A percentile compares a stretch with the other conserved stretches of the same genome.
These are phyloP conservation scores for Sordaria brevicollis DNA, from an alignment of 495 filamentous ascomycete genomes.

Conservation along the genomic window DNA sequence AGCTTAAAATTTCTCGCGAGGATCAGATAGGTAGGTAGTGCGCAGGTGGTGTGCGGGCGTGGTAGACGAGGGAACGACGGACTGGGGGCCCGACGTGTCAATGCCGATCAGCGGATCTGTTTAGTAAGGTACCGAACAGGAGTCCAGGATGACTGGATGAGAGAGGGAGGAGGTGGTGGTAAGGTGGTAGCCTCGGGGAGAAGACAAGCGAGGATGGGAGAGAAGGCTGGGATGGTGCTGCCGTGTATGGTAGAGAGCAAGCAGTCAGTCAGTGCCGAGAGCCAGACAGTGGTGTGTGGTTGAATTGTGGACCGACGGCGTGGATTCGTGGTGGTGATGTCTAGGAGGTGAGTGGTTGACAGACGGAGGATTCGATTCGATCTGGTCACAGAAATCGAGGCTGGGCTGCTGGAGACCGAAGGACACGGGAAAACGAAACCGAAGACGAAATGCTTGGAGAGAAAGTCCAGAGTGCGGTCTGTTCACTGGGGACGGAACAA, in stretches of 20 bases:
- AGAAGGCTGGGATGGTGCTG: neutral
- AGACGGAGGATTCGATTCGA: neutral
- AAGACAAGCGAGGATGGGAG: neutral
- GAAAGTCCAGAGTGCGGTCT: neutral
- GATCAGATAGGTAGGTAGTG: neutral
- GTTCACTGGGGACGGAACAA: too few relatives aligned
- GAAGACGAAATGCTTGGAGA: neutral
- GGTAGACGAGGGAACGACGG: neutral
- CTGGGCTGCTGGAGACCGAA: too few relatives aligned
- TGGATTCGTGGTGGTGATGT: neutral
- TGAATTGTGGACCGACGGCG: neutral
- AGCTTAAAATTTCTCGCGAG: neutral
- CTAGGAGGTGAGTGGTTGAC: too few relatives aligned
- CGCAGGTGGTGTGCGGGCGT: neutral
- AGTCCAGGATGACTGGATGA: neutral
- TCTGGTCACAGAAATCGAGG: neutral
- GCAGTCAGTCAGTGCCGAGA: too few relatives aligned
- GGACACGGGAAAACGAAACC: neutral
- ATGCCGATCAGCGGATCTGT: neutral
- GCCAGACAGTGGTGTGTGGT: neutral
- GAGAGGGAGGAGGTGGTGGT: neutral
- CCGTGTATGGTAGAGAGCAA: too few relatives aligned
- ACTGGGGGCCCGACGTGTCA: neutral
- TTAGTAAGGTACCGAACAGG: neutral
- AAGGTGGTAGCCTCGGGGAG: neutral